Percentiles rank a stretch among this genome's conserved stretches.
These are phyloP conservation scores for Hypoxylon trugodes DNA, from an alignment of 495 filamentous ascomycete species.

Conservation along the genomic window DNA sequence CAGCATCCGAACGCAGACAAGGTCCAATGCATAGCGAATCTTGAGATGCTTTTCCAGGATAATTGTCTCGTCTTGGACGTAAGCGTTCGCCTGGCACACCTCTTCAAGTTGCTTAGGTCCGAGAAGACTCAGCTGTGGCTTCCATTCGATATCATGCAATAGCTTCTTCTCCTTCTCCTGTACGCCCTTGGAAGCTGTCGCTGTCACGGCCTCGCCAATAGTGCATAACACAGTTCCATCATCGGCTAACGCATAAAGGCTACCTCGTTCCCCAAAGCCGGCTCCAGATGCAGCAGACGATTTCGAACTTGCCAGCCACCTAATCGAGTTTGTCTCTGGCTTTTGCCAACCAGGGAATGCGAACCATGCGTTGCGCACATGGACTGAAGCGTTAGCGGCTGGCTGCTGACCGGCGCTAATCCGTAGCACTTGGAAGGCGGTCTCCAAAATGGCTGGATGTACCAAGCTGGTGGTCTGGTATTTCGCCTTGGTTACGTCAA, in stretches of 20 bases:
- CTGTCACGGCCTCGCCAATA: neutral
- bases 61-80: conserved; percentile 6
- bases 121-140: conserved; percentile 37
- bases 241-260: conserved; percentile 27
- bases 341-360: conserved; percentile 33
- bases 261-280: neutral
- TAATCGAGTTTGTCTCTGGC: conserved; percentile 11
- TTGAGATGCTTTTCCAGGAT: conserved; percentile 7
- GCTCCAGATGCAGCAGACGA: no score
- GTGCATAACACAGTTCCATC: conserved; percentile 27
- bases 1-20: neutral
- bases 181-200: conserved; percentile 6
- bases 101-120: conserved; percentile 10
- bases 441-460: conserved; percentile 50
- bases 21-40: conserved; percentile 7
- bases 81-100: conserved; percentile 3
- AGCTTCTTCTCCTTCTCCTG: conserved; percentile 15
- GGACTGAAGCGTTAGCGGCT: conserved; percentile 21
- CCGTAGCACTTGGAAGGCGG: conserved; percentile 41
- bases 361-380: conserved; percentile 30
- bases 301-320: conserved; percentile 17
- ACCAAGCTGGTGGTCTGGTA: conserved; percentile 36
- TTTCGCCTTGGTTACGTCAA: conserved; percentile 16
- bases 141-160: conserved; percentile 37
- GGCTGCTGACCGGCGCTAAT: conserved; percentile 9